These are phyloP conservation scores for Pilasporangium apinafurcum DNA, from an alignment of 352 stramenopile species.

Conservation along the genomic window DNA sequence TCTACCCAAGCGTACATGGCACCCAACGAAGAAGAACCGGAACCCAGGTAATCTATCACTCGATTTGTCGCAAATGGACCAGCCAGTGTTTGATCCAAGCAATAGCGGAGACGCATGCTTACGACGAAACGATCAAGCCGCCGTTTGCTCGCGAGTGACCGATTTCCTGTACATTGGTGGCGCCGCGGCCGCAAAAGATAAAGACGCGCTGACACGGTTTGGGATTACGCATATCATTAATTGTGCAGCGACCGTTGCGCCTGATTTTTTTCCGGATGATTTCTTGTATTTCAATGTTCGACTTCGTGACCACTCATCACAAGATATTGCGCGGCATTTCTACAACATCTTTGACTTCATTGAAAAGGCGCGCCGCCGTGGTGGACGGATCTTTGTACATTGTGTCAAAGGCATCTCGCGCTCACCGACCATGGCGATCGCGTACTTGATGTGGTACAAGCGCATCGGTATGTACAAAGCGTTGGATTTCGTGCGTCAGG, in stretches of 20 bases:
- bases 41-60: conserved; percentile 81
- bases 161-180: conserved; percentile 88
- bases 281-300: conserved; percentile 84
- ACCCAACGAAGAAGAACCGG: conserved; percentile 42
- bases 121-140: conserved; percentile 51
- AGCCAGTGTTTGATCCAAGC: conserved; percentile 18
- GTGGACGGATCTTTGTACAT: conserved; percentile 81
- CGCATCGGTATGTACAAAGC: conserved; percentile 75
- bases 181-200: conserved; percentile 71
- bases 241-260: conserved; percentile 70
- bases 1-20: conserved; percentile 32
- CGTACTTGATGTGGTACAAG: conserved; percentile 88
- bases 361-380: conserved; percentile 53
- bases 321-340: conserved; percentile 83
- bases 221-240: conserved; percentile 90
- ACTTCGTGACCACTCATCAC: conserved; percentile 84
- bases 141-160: conserved; percentile 71
- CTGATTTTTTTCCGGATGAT: conserved; percentile 65
- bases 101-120: conserved; percentile 8
- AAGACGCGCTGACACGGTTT: conserved; percentile 46
- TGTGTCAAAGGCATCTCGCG: conserved; percentile 87
- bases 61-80: conserved; percentile 74
- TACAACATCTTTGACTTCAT: conserved; percentile 89
- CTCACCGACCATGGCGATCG: conserved; percentile 84
- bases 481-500: conserved; percentile 70